phyloP scores from a whole-genome alignment of 495 filamentous ascomycete genomes.

The Xylaria scruposa region DNA sequence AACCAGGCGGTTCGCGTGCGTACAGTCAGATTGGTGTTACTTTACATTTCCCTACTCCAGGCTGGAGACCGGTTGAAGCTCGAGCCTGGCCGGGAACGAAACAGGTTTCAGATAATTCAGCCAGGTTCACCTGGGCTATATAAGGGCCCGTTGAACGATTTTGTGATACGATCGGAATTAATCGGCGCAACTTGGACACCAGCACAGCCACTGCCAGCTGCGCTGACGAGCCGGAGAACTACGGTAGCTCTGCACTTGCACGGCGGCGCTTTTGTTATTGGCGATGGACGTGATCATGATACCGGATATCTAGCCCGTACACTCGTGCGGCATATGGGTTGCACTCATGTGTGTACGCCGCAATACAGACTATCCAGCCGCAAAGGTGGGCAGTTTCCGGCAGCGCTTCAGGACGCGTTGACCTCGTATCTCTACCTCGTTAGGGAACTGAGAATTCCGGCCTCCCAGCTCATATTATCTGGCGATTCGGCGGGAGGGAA shows the following conservation, averaged over 20 bases:
- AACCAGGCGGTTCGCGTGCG: constrained; percentile 20
- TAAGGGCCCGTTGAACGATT: constrained; percentile 15
- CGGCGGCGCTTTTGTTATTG: constrained; percentile 55
- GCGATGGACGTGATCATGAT: constrained; percentile 41
- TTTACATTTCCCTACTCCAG: not conserved
- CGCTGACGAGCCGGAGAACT: not conserved
- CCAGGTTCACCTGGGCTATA: not conserved
- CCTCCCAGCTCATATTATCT: constrained; percentile 36
- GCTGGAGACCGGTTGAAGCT: constrained; percentile 10
- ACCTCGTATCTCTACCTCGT: constrained; percentile 50
- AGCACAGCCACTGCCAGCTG: not conserved
- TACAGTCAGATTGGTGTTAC: not conserved
- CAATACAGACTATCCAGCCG: constrained; percentile 49
- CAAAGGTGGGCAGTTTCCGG: constrained; percentile 47
- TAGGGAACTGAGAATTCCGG: constrained; percentile 38
- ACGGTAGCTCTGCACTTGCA: constrained; percentile 41
- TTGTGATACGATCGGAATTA: not conserved
- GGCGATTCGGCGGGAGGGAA: constrained; percentile 42
- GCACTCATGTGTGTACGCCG: constrained; percentile 37
- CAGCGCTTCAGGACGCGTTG: constrained; percentile 54
- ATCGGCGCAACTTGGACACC: constrained; percentile 22
- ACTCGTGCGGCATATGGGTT: constrained; percentile 28
- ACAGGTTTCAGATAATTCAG: constrained; percentile 16
- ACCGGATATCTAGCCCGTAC: constrained; percentile 40
- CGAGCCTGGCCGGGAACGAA: constrained; percentile 18